phyloP scores from a whole-genome alignment of 164 flowering plant species.

The Liriodendron chinense region DNA sequence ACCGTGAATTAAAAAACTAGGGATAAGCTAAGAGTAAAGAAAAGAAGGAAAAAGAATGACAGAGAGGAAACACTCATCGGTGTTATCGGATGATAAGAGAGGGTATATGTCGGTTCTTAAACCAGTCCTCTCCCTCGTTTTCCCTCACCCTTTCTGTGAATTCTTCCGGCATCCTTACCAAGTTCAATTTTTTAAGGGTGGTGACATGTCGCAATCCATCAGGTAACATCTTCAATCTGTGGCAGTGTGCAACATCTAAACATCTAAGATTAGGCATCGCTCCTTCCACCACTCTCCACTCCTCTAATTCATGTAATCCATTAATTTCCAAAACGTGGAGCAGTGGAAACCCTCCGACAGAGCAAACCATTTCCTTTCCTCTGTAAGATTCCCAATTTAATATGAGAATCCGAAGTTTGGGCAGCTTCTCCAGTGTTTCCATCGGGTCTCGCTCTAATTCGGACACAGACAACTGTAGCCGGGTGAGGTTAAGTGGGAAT shows the following conservation, averaged over 20 bases:
- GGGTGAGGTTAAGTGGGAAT: background rate
- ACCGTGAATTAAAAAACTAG: too few species aligned
- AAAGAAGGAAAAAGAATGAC: too few species aligned
- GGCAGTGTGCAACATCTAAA: slow-evolving; percentile 4
- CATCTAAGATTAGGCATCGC: background rate
- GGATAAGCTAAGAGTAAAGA: too few species aligned
- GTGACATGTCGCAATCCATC: slow-evolving; percentile 26
- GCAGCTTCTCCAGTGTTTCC: background rate
- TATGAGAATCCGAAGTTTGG: background rate
- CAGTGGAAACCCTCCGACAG: background rate
- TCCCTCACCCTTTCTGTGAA: background rate
- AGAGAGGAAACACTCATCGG: too few species aligned
- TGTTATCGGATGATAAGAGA: too few species aligned
- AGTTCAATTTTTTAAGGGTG: slow-evolving; percentile 7
- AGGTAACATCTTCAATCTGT: slow-evolving; percentile 21
- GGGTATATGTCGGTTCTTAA: too few species aligned
- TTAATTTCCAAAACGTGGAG: background rate
- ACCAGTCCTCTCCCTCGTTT: background rate
- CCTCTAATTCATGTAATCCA: background rate
- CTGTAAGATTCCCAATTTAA: background rate
- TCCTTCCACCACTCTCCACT: slow-evolving; percentile 1
- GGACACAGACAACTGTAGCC: too few species aligned
- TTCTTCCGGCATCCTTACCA: background rate
- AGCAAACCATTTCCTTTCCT: slow-evolving; percentile 9
- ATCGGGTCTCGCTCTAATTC: background rate